phyloP scores from a whole-genome alignment of 2,329 filamentous ascomycete species.

The Diaporthe ampelina region DNA sequence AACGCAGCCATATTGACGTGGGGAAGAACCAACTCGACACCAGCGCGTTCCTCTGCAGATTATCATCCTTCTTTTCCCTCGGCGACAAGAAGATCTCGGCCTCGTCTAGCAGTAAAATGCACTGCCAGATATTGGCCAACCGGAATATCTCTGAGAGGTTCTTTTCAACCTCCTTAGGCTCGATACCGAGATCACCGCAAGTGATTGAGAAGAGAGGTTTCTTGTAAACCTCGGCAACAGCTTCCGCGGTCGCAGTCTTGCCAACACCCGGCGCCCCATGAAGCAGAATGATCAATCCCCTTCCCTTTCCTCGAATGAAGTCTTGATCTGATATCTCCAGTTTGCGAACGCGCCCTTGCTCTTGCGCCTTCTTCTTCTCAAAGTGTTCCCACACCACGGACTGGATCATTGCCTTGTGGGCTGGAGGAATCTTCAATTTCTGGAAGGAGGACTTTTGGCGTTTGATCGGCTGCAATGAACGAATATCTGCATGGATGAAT shows the following conservation, averaged over 20 bases:
- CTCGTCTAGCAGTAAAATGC: conserved; percentile 56
- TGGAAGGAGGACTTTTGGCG: not conserved
- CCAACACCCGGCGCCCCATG: conserved; percentile 53
- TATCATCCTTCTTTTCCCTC: conserved; percentile 40
- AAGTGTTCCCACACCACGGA: conserved; percentile 15
- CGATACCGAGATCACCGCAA: conserved; percentile 48
- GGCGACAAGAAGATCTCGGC: conserved; percentile 58
- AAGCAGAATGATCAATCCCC: conserved; percentile 53
- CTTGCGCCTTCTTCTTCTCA: not conserved
- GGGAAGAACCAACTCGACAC: conserved; percentile 44
- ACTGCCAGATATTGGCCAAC: conserved; percentile 53
- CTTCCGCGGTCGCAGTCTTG: conserved; percentile 57
- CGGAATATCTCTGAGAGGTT: conserved; percentile 48
- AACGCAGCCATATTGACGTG: not conserved
- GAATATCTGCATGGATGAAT: conserved; percentile 3
- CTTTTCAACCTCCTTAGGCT: conserved; percentile 46
- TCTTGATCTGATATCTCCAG: conserved; percentile 17
- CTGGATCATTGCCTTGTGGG: not conserved
- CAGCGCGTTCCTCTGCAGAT: conserved; percentile 50
- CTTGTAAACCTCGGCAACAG: conserved; percentile 48
- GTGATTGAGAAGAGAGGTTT: conserved; percentile 51
- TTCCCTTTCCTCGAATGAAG: conserved; percentile 49
- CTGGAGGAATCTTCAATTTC: not conserved
- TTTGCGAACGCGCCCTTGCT: not conserved
- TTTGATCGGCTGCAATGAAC: not conserved